Base-by-base conservation (phyloP, 805 yeast genomes). In the Nakazawaea peltata region DNA sequence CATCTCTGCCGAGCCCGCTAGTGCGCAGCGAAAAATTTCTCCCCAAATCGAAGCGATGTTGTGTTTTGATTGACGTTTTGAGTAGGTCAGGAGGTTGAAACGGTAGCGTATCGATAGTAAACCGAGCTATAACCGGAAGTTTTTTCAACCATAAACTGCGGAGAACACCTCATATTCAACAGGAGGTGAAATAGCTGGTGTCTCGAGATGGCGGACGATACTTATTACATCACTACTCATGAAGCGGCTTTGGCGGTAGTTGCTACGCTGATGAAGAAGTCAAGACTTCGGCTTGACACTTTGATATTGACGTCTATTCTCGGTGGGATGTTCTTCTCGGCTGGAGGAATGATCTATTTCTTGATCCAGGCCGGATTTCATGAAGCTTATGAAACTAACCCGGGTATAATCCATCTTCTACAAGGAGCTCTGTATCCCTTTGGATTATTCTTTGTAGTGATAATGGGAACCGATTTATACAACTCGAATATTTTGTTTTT, bases 241-340 rank as follows among this genome's bases (percentile, higher is more conserved):
- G 94, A 83, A 47, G 77, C 90, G 2, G 92, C 92, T 0, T 55
- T 83, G 33, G 92, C 94, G 0, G 80, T 81, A 27, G 90, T 82
- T 14, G 94, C 94, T 7, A 83, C 92, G 0, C 67, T 86, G 2
- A 82, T 82, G 92, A 83, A 83, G 54, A 83, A 83, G 49, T 71
- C 88, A 4, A 65, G 94, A 53, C 65, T 81, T 19, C 67, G 74
- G 43, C 44, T 75, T 4, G 79, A 77, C 39, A 66, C 77, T 1
- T 51, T 83, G n/a, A 44, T 74, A 0, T 47, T 81, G 15, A 81
- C 81, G 50, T 74, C 87, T 0, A 51, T 81, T 4, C 59, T 80
- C 41, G 94, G 87, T 4, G 92, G 86, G 0, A 44, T 80, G 2
- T 51, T 83, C 4, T 82, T 83, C 53, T 57, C 79, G 26, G 59